Base-by-base conservation (phyloP, 176 grass and related monocot species). In the Secale cereale region DNA sequence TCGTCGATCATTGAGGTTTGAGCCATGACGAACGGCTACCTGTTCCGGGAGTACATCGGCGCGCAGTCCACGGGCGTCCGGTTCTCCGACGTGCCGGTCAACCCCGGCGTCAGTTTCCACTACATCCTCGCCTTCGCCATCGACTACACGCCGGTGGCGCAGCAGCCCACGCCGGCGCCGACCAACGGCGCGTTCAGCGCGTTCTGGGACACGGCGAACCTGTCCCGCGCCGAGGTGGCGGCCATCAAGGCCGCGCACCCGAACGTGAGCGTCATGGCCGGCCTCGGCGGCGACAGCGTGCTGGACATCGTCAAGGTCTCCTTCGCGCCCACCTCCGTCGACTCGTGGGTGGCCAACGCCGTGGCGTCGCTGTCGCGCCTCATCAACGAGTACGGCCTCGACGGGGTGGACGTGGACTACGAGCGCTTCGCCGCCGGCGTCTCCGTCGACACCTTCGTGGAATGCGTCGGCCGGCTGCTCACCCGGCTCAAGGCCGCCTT, bases 201-300 rank as follows among this genome's bases (percentile, higher is more conserved):
- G 19, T 56, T 56, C 52, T 56, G 52, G 76, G 83, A 89, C 83
- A 69, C 83, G 12, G 25, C 0, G 17, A 80, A 63, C 39, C 83
- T 92, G 0, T 19, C 75, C 62, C 90, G 83, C 0, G 8, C 67
- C 46, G 67, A 37, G 20, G 80, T 92, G 3, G 68, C 83, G 20
- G 75, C 83, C 33, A 3, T 84, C 68, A 89, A 89, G 80, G 1
- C 0, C 0, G 70, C 68, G 14, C 30, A 91, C 82, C 79, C 74
- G 0, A 94, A 91, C 75, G 83, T 94, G 5, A 79, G 65, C 61
- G 83, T 91, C 13, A 85, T 78, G n/a, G 54, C 70, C 16, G 86
- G 76, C 74, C 16, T 88, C 28, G 88, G 83, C 63, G 86, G 92
- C 74, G 75, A 25, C 62, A 83, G 28, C 31, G 86, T 88, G 25